These are phyloP conservation scores for barley (Hordeum vulgare) DNA, from an alignment of 176 grass and related monocot genomes.

Conservation along the genomic window DNA sequence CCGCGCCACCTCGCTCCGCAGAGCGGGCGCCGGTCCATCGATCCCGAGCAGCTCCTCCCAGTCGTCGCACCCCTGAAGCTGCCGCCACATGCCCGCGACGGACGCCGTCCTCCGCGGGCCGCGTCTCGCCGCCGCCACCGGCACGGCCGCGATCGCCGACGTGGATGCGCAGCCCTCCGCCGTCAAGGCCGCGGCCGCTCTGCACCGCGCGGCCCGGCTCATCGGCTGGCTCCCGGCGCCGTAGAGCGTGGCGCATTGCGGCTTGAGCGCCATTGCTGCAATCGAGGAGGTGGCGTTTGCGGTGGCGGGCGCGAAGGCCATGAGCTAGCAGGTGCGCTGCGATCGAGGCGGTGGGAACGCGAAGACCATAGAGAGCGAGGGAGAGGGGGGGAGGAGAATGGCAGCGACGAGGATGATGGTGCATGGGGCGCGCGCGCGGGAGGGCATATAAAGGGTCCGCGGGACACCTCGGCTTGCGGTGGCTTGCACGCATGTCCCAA, in stretches of 20 bases:
- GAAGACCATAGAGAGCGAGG: slow-evolving; percentile 7
- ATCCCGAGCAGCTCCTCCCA: slow-evolving; percentile 40
- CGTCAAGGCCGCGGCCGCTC: not conserved
- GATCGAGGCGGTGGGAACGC: slow-evolving; percentile 19
- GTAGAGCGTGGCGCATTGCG: slow-evolving; percentile 11
- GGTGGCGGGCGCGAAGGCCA: slow-evolving; percentile 18
- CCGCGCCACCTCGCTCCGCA: slow-evolving; percentile 54
- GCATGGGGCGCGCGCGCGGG: slow-evolving; percentile 5
- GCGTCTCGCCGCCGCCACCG: not conserved
- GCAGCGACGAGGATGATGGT: not conserved
- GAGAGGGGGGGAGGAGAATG: not conserved
- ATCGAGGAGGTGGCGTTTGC: not conserved
- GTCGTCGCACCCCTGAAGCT: slow-evolving; percentile 56
- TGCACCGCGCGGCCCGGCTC: not conserved
- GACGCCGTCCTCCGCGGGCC: not conserved
- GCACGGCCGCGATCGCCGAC: not conserved
- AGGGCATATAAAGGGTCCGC: slow-evolving; percentile 24
- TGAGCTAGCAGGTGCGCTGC: not conserved
- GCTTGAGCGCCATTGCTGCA: not conserved
- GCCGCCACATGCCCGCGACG: slow-evolving; percentile 51
- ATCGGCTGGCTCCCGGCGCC: not conserved
- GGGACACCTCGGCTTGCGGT: not conserved
- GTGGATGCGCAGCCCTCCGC: not conserved
- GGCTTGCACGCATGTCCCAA: slow-evolving; percentile 30
- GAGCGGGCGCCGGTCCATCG: slow-evolving; percentile 26